Conservation (phyloP, 148 eudicot genomes). For the Rhododendron mucronatum region DNA sequence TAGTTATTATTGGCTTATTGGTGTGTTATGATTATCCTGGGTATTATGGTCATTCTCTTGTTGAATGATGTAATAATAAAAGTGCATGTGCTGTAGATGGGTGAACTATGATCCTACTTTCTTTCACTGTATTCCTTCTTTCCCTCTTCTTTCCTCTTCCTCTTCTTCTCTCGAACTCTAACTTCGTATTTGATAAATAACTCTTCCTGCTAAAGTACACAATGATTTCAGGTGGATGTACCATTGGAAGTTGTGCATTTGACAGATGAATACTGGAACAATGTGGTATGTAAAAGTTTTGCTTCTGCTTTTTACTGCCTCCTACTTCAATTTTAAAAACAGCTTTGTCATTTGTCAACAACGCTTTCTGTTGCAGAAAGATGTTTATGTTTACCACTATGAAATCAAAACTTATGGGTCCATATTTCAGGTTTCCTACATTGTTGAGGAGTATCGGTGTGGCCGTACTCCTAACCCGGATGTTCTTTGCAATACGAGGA, state of each 20-base stretch:
- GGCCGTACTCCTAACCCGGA: conserved; percentile 99
- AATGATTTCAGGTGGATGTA: conserved; percentile 64
- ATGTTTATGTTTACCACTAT: background rate
- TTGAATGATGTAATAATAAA: background rate
- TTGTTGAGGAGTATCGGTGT: conserved; percentile 80
- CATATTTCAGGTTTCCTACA: conserved; percentile 76
- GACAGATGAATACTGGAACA: conserved; percentile 94
- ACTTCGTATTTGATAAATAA: background rate
- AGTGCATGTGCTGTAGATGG: background rate
- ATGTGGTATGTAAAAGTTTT: conserved; percentile 57
- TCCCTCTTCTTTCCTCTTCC: background rate
- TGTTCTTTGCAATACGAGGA: conserved; percentile 95
- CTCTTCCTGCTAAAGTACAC: conserved; percentile 11
- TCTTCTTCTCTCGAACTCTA: background rate
- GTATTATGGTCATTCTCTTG: background rate
- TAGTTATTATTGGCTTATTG: background rate
- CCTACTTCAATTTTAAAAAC: background rate
- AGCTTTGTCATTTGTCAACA: background rate
- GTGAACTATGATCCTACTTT: background rate
- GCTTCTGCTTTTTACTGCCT: background rate
- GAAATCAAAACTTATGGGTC: conserved; percentile 13
- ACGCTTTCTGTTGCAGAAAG: background rate
- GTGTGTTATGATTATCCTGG: background rate
- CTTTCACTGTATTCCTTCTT: background rate
- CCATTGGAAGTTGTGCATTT: conserved; percentile 92